Evolutionary conservation across 2,329 filamentous ascomycete species (phyloP).

Genomic region (Claviceps maximensis): DNA sequence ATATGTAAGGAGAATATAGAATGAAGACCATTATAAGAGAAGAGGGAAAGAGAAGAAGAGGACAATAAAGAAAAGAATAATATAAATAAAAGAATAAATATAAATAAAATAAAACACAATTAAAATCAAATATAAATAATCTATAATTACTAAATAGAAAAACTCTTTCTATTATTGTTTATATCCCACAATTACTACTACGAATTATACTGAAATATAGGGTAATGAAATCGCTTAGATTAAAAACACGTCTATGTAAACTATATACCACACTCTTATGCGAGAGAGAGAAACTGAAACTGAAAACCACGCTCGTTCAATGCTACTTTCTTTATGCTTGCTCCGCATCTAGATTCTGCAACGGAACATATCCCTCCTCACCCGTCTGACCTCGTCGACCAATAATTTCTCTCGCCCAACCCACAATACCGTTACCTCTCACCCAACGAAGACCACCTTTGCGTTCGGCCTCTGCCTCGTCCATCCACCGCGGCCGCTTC

Average conservation of each 20-base stretch:
- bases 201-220: no score
- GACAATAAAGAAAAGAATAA: no score
- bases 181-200: no score
- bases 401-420: conserved; percentile 28
- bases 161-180: no score
- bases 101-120: no score
- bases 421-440: conserved; percentile 29
- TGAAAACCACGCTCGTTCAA: neutral
- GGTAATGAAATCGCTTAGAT: neutral
- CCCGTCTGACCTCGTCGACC: conserved; percentile 25
- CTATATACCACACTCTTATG: neutral
- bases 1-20: no score
- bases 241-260: neutral
- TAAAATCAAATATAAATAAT: no score
- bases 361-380: conserved; percentile 46
- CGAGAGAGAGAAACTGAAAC: neutral
- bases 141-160: no score
- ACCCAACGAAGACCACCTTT: conserved; percentile 33
- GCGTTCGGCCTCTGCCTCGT: conserved; percentile 50
- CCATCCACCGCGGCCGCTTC: conserved; percentile 78
- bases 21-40: no score
- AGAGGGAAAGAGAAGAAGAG: no score
- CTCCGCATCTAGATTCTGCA: conserved; percentile 36
- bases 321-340: neutral
- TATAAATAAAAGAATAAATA: no score